These are phyloP conservation scores for Fusarium redolens DNA, from an alignment of 2,329 filamentous ascomycete genomes.

Conservation along the genomic window DNA sequence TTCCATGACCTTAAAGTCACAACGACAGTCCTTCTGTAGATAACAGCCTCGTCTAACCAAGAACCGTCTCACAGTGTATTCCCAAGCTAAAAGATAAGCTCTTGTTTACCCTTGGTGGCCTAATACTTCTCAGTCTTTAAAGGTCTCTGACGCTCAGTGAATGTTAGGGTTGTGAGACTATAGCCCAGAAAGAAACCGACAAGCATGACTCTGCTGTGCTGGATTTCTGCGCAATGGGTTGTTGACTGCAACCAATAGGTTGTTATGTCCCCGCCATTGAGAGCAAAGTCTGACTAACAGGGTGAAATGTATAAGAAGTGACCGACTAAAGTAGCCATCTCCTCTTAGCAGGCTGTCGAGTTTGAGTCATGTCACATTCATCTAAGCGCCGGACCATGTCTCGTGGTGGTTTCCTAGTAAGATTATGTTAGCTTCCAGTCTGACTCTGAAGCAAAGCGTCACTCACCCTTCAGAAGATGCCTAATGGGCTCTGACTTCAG, in stretches of 20 bases:
- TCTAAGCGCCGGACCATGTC: background rate
- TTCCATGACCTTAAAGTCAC: background rate
- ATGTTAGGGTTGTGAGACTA: background rate
- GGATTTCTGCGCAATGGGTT: background rate
- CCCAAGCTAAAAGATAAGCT: background rate
- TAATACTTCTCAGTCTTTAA: background rate
- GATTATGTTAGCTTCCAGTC: background rate
- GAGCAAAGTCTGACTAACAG: accelerated
- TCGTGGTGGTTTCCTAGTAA: constrained; percentile 4
- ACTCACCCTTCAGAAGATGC: background rate
- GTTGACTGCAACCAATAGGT: background rate
- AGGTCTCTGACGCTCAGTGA: background rate
- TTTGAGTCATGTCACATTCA: accelerated
- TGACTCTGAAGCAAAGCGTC: accelerated
- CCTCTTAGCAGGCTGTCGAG: accelerated
- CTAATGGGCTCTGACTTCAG: constrained; percentile 16
- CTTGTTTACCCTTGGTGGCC: background rate
- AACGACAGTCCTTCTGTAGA: background rate
- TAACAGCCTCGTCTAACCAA: background rate
- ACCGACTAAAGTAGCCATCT: accelerated
- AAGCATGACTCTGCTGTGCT: background rate
- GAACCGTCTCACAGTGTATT: too few relatives aligned
- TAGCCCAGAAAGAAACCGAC: accelerated
- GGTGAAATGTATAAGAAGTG: too few relatives aligned
- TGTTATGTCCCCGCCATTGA: accelerated